Evolutionary conservation across 192 early-diverging fungal species (phyloP).

Genomic region (Backusella sp.): DNA sequence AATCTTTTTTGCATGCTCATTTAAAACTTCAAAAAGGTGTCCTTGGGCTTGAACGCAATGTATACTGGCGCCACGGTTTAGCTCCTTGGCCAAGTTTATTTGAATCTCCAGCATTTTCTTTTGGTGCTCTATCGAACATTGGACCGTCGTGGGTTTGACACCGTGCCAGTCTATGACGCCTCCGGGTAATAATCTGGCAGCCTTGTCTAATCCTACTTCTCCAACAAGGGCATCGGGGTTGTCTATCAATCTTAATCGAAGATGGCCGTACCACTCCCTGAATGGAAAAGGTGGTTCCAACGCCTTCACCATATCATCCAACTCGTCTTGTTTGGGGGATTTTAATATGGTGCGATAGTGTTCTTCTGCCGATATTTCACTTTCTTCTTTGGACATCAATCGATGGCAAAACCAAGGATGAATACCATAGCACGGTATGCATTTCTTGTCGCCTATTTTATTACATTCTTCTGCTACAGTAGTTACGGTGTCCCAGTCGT

Average conservation of each 20-base stretch:
- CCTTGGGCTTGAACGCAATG: conserved; percentile 83
- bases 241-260: conserved; percentile 11
- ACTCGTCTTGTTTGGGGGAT: conserved; percentile 6
- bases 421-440: conserved; percentile 35
- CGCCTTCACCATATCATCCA: conserved; percentile 11
- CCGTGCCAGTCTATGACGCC: conserved; percentile 35
- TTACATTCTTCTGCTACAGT: conserved; percentile 18
- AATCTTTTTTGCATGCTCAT: neutral
- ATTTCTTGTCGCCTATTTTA: conserved; percentile 1
- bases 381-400: neutral
- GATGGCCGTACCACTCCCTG: conserved; percentile 17
- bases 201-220: conserved; percentile 34
- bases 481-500: conserved; percentile 34
- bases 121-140: conserved; percentile 29
- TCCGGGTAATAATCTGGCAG: conserved; percentile 32
- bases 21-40: conserved; percentile 31
- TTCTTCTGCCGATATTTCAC: neutral
- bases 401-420: conserved; percentile 38
- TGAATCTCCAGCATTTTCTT: conserved; percentile 59
- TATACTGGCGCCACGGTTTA: conserved; percentile 63
- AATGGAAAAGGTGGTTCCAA: conserved; percentile 22
- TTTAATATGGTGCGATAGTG: conserved; percentile 24
- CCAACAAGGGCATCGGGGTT: conserved; percentile 32
- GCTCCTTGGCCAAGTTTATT: conserved; percentile 64
- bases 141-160: conserved; percentile 25